Conservation (phyloP, 1,284 basidiomycete genomes). For the Ganoderma sinense region DNA sequence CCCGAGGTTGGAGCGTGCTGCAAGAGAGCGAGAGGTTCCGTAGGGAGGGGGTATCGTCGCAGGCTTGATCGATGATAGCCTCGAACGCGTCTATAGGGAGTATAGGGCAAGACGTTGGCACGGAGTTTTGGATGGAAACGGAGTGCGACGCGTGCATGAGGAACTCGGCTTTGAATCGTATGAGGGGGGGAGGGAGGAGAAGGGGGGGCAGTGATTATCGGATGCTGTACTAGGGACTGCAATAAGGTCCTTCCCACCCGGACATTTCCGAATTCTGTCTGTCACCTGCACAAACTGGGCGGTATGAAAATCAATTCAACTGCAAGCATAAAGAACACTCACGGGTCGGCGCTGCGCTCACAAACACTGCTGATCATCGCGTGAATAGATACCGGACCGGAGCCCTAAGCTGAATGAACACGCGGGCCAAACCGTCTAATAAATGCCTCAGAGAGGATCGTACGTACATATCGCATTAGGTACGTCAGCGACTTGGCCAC, state of each 20-base stretch:
- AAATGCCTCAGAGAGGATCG: background rate
- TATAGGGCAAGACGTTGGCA: background rate
- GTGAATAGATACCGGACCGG: too few relatives aligned
- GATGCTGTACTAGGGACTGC: too few relatives aligned
- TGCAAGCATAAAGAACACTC: too few relatives aligned
- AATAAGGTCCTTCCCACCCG: too few relatives aligned
- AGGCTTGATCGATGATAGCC: background rate
- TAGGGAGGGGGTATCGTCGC: background rate
- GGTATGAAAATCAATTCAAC: too few relatives aligned
- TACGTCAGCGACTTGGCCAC: too few relatives aligned
- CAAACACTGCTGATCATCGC: too few relatives aligned
- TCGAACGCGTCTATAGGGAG: background rate
- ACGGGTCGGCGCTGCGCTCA: too few relatives aligned
- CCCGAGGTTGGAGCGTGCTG: background rate
- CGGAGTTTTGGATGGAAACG: background rate
- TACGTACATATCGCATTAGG: background rate
- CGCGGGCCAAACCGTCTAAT: background rate
- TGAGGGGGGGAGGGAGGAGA: too few relatives aligned
- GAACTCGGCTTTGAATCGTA: background rate
- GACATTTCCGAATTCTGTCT: too few relatives aligned
- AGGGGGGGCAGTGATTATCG: too few relatives aligned
- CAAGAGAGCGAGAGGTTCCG: background rate
- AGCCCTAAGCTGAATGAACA: background rate
- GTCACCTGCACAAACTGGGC: too few relatives aligned
- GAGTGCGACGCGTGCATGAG: background rate